Evolutionary conservation across 495 filamentous ascomycete species (phyloP).

Genomic region (Trypethelium eluteriae): DNA sequence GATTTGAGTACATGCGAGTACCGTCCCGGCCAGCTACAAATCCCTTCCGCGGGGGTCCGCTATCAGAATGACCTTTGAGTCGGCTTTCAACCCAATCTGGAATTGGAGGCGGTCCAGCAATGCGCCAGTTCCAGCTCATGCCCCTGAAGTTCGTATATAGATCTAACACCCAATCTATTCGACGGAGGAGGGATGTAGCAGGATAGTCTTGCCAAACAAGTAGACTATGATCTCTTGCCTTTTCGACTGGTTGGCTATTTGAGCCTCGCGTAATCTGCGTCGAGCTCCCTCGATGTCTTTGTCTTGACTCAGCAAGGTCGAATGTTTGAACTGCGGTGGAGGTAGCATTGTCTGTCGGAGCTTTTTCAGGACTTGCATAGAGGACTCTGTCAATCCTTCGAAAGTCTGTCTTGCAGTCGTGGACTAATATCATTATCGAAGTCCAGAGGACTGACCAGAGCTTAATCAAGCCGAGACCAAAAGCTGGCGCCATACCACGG

Average conservation of each 20-base stretch:
- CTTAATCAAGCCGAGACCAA: slow-evolving; percentile 58
- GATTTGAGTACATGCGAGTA: slow-evolving; percentile 36
- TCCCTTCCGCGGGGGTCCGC: slow-evolving; percentile 23
- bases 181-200: slow-evolving; percentile 44
- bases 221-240: slow-evolving; percentile 16
- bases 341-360: background rate
- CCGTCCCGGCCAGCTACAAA: slow-evolving; percentile 13
- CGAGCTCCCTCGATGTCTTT: background rate
- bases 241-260: slow-evolving; percentile 3
- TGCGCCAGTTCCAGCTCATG: slow-evolving; percentile 71
- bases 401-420: slow-evolving; percentile 57
- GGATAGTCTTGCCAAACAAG: slow-evolving; percentile 69
- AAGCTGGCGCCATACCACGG: slow-evolving; percentile 52
- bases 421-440: slow-evolving; percentile 53
- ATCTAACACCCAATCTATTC: slow-evolving; percentile 65
- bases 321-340: background rate
- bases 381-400: slow-evolving; percentile 50
- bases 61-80: slow-evolving; percentile 29
- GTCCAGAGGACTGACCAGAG: slow-evolving; percentile 63
- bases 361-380: background rate
- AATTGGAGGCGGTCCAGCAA: slow-evolving; percentile 51
- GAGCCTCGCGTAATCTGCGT: background rate
- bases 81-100: slow-evolving; percentile 44
- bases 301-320: background rate
- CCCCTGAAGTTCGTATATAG: slow-evolving; percentile 63